These are phyloP conservation scores for Cercospora zeae-maydis DNA, from an alignment of 2,329 filamentous ascomycete genomes.

Conservation along the genomic window DNA sequence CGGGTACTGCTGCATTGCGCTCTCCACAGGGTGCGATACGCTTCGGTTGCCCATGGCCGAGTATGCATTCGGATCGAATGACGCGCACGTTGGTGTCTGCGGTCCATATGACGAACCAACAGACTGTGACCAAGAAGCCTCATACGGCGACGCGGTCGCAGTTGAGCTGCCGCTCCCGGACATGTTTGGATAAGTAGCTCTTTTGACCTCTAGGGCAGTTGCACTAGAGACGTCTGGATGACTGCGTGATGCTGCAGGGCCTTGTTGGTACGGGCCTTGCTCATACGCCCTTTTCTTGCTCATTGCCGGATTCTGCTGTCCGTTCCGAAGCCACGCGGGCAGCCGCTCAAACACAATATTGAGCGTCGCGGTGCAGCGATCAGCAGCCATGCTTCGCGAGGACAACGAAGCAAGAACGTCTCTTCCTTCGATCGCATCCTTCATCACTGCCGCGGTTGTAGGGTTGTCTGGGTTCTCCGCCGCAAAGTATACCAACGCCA, in stretches of 20 bases:
- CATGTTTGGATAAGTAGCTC: conserved; percentile 31
- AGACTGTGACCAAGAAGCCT: conserved; percentile 26
- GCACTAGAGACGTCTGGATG: conserved; percentile 29
- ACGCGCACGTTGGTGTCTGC: conserved; percentile 25
- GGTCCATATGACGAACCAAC: conserved; percentile 28
- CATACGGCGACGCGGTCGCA: conserved; percentile 17
- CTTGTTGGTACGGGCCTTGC: conserved; percentile 16
- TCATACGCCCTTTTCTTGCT: conserved; percentile 48
- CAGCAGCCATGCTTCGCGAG: conserved; percentile 81
- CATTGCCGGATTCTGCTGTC: conserved; percentile 41
- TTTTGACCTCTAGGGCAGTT: conserved; percentile 16
- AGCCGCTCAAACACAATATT: conserved; percentile 79
- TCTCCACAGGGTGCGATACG: conserved; percentile 21
- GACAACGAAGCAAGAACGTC: conserved; percentile 77
- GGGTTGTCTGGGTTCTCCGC: conserved; percentile 74
- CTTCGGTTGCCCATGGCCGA: conserved; percentile 18
- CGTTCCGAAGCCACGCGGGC: conserved; percentile 55
- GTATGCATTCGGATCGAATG: conserved; percentile 23
- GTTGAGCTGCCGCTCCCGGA: conserved; percentile 10
- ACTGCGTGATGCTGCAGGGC: conserved; percentile 25
- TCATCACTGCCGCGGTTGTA: conserved; percentile 73
- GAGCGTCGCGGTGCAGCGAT: conserved; percentile 75
- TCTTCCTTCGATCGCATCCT: conserved; percentile 79
- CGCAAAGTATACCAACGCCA: conserved; percentile 75
- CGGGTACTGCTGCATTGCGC: conserved; percentile 23